phyloP scores from a whole-genome alignment of 257 asterid genomes.

The Anisodus acutangulus region DNA sequence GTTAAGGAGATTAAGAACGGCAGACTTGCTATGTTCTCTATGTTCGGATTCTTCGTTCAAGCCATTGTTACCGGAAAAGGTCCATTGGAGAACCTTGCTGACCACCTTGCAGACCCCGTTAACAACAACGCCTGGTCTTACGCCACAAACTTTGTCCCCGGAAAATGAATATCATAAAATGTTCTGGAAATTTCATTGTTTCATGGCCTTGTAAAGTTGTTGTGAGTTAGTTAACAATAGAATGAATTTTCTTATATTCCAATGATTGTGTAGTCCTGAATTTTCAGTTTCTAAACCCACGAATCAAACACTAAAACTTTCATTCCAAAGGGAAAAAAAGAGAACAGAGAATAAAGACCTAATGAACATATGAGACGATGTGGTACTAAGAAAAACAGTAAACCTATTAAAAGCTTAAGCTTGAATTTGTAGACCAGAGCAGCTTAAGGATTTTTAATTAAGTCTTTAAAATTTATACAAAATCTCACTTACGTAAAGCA shows the following conservation, averaged over 20 bases:
- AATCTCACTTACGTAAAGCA: not conserved
- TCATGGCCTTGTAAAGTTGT: conserved; percentile 14
- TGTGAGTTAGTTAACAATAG: conserved; percentile 14
- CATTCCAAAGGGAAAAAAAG: not conserved
- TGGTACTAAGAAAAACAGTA: not conserved
- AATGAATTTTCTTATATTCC: conserved; percentile 16
- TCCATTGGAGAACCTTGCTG: too few relatives aligned
- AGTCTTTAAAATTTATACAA: not conserved
- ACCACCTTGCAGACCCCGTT: too few relatives aligned
- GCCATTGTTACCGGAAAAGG: too few relatives aligned
- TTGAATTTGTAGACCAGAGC: not conserved
- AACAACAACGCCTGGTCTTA: too few relatives aligned
- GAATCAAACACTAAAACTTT: not conserved
- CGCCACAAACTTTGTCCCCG: conserved; percentile 23
- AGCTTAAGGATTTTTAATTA: not conserved
- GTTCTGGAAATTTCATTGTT: not conserved
- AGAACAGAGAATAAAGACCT: too few relatives aligned
- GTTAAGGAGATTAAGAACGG: too few relatives aligned
- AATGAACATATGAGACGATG: not conserved
- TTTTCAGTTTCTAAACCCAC: not conserved
- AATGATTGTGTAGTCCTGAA: not conserved
- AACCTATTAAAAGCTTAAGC: not conserved
- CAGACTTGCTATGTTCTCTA: too few relatives aligned
- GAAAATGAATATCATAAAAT: not conserved
- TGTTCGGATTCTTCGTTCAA: too few relatives aligned